phyloP scores from a whole-genome alignment of 2,329 filamentous ascomycete species.

The Akanthomyces lecanii region DNA sequence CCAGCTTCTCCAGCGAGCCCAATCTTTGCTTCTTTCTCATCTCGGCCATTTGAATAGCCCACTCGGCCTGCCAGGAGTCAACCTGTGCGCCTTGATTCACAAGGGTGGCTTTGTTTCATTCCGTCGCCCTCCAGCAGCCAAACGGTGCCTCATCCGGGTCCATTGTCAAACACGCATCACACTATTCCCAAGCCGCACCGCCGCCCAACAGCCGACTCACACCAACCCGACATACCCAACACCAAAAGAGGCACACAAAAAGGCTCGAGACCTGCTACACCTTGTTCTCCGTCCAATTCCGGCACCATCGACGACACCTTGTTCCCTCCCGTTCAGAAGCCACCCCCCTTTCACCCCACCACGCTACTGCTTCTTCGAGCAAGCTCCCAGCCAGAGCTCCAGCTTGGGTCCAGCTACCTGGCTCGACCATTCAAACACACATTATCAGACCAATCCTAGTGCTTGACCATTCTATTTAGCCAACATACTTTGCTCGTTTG shows the following conservation, averaged over 20 bases:
- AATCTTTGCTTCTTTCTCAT: not conserved
- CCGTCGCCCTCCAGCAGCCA: not conserved
- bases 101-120: not conserved
- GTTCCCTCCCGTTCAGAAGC: slow-evolving; percentile 13
- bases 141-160: not conserved
- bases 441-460: not conserved
- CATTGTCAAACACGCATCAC: not conserved
- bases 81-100: not conserved
- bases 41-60: too few species aligned
- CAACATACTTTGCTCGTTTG: not conserved
- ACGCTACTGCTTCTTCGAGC: slow-evolving; percentile 10
- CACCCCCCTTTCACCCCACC: slow-evolving; percentile 17
- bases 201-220: not conserved
- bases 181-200: not conserved
- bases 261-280: not conserved
- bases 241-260: not conserved
- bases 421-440: slow-evolving; percentile 8
- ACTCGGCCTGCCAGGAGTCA: not conserved
- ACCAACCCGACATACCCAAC: not conserved
- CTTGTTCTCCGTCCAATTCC: not conserved
- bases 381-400: slow-evolving; percentile 8
- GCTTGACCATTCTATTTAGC: not conserved
- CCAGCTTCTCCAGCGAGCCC: not conserved
- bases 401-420: slow-evolving; percentile 7
- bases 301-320: slow-evolving; percentile 5